phyloP scores from a whole-genome alignment of 371 early-diverging fungal species.

The Haplosporangium sp. region DNA sequence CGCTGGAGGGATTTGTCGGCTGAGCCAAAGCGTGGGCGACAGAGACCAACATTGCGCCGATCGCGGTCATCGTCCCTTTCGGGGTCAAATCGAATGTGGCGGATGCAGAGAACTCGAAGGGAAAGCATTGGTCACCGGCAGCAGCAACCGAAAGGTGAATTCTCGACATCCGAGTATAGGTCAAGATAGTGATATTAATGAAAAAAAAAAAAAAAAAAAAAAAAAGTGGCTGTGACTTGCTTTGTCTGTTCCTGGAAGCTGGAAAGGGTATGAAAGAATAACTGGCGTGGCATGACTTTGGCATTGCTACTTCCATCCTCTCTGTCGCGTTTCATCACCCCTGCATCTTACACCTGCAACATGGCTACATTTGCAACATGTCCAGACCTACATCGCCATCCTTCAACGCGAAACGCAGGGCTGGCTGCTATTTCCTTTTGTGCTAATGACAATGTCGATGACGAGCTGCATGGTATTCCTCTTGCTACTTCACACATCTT shows the following conservation, averaged over 20 bases:
- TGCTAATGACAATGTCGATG: slow-evolving; percentile 44
- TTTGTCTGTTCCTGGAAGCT: too few relatives aligned
- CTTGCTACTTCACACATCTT: slow-evolving; percentile 69
- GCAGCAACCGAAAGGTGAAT: background rate
- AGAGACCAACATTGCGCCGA: slow-evolving; percentile 3
- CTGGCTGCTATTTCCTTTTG: slow-evolving; percentile 54
- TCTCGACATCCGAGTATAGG: background rate
- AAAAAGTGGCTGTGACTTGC: too few relatives aligned
- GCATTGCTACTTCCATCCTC: background rate
- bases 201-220: too few relatives aligned
- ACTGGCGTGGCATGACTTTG: background rate
- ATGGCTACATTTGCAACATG: slow-evolving; percentile 54
- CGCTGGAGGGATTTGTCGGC: slow-evolving; percentile 20
- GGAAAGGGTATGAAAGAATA: too few relatives aligned
- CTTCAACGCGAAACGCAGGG: slow-evolving; percentile 46
- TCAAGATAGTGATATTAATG: too few relatives aligned
- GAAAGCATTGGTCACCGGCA: slow-evolving; percentile 5
- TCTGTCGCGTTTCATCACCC: too few relatives aligned
- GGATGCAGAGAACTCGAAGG: slow-evolving; percentile 9
- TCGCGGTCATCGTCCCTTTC: slow-evolving; percentile 35
- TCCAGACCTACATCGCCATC: slow-evolving; percentile 50
- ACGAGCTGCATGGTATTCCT: slow-evolving; percentile 49
- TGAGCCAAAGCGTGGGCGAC: slow-evolving; percentile 4
- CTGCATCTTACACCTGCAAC: too few relatives aligned
- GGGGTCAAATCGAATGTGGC: slow-evolving; percentile 5